Percentiles rank a stretch among this genome's conserved stretches.
Conservation (phyloP, 23 red algal species). For the Cyanidiococcus yangmingshanensis region DNA sequence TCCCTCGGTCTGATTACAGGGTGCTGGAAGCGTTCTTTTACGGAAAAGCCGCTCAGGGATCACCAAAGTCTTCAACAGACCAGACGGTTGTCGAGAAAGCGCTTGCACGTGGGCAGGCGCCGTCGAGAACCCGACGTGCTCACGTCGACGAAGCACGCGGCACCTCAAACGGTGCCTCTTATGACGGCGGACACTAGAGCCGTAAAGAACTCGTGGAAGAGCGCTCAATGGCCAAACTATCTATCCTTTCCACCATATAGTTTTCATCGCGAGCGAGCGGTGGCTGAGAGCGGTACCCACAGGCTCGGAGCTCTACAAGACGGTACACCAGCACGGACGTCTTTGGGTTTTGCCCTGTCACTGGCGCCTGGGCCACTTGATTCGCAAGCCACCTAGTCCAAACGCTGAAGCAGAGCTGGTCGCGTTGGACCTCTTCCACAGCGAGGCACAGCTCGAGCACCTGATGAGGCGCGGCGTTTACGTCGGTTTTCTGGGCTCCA, state of each 20-base stretch:
- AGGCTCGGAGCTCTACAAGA: neutral
- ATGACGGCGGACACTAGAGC: too few species aligned
- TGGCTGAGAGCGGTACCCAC: neutral
- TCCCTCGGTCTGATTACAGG: too few species aligned
- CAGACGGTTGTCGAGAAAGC: too few species aligned
- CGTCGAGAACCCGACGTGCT: too few species aligned
- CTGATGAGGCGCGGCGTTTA: neutral
- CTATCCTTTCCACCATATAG: constrained; percentile 1
- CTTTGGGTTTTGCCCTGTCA: neutral
- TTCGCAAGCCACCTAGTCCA: neutral
- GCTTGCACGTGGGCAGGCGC: too few species aligned
- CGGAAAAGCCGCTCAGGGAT: too few species aligned
- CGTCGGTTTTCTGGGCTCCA: neutral
- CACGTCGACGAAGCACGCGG: too few species aligned
- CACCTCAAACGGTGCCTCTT: too few species aligned
- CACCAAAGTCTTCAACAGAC: too few species aligned
- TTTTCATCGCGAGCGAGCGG: constrained; percentile 3
- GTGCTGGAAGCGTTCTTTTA: too few species aligned
- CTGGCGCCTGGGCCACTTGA: neutral
- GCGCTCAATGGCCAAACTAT: neutral
- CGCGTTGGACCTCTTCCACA: neutral
- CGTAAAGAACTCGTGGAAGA: neutral
- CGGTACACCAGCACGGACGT: neutral
- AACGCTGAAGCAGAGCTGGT: neutral
- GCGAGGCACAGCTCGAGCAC: neutral